These are phyloP conservation scores for Omphalotus olearius DNA, from an alignment of 1,284 basidiomycete species.

Conservation along the genomic window DNA sequence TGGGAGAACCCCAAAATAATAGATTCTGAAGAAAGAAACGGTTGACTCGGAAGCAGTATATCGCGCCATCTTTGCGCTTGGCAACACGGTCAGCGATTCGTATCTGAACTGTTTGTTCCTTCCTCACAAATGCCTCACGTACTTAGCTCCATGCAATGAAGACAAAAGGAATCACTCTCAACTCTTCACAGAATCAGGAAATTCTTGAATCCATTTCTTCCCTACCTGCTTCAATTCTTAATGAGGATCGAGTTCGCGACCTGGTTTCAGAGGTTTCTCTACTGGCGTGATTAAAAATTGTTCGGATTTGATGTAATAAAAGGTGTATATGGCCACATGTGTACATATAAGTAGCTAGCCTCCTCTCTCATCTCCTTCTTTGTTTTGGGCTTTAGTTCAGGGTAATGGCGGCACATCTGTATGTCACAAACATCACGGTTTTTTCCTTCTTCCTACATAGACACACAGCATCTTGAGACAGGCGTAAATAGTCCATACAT, in stretches of 20 bases:
- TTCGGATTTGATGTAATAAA: not conserved
- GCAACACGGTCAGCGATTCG: slow-evolving; percentile 68
- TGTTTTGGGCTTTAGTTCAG: no score
- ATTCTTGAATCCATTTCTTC: slow-evolving; percentile 36
- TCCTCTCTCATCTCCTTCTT: no score
- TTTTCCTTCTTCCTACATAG: no score
- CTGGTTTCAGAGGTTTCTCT: slow-evolving; percentile 43
- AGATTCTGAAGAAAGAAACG: slow-evolving; percentile 66
- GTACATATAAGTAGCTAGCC: not conserved
- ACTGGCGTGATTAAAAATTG: slow-evolving; percentile 21
- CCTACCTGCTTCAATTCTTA: slow-evolving; percentile 39
- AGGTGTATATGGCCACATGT: not conserved
- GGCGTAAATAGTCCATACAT: no score
- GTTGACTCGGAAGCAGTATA: slow-evolving; percentile 84
- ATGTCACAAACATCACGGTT: no score
- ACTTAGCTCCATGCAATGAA: slow-evolving; percentile 47
- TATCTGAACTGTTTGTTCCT: not conserved
- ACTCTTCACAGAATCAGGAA: slow-evolving; percentile 34
- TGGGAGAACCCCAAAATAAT: slow-evolving; percentile 1
- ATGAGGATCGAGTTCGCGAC: slow-evolving; percentile 52
- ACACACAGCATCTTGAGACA: no score
- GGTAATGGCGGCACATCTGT: no score
- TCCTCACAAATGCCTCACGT: not conserved
- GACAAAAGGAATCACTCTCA: slow-evolving; percentile 29
- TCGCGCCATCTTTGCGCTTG: slow-evolving; percentile 81